Evolutionary conservation across 2,329 filamentous ascomycete species (phyloP), one percentile per base, ranked within the genome.

Genomic region (Diplodia scrobiculata): DNA sequence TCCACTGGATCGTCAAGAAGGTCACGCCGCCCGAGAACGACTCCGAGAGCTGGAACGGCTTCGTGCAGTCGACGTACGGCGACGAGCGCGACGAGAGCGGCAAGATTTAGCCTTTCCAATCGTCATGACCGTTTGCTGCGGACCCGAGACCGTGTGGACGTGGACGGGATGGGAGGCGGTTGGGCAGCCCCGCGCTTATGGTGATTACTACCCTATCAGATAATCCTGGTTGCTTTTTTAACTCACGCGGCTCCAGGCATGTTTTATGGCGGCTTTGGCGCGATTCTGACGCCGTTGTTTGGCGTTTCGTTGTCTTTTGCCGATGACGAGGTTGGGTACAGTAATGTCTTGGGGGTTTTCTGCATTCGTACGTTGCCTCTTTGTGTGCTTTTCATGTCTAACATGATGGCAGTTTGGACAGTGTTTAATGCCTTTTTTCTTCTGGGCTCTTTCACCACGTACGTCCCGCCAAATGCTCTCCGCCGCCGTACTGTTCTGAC

Each of bases 261-360:
- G 21, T 84, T 84, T 70, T 83, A 84, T 64, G 78, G 77, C 25
- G 81, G 81, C 0, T 84, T 81, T 54, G 82, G 81, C 3, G 79
- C 81, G 3, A 79, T 83, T 25, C 67, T 83, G 6, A 83, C 80
- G 0, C 81, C 81, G 2, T 71, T 76, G 0, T 82, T 84, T 67
- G 81, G 81, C 0, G 76, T 84, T 6, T 69, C 74, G 10, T 76
- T 77, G 7, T 73, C 81, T 1, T 84, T 83, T 68, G 79, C 79
- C 9, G 72, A 73, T n/a, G 72, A 80, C 54, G 76, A 74, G 0
- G 72, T 71, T 0, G 73, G 80, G 68, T 80, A 81, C 66, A 81
- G 82, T 70, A 84, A 84, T 65, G 81, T 81, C 1, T 71, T 83
- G 2, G 82, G 82, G 0, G 83, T 83, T 71, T 83, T 81, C 68